Percentiles rank a stretch among this genome's conserved stretches.
phyloP scores from a whole-genome alignment of 371 early-diverging fungal genomes.

The Mucor saturninus region DNA sequence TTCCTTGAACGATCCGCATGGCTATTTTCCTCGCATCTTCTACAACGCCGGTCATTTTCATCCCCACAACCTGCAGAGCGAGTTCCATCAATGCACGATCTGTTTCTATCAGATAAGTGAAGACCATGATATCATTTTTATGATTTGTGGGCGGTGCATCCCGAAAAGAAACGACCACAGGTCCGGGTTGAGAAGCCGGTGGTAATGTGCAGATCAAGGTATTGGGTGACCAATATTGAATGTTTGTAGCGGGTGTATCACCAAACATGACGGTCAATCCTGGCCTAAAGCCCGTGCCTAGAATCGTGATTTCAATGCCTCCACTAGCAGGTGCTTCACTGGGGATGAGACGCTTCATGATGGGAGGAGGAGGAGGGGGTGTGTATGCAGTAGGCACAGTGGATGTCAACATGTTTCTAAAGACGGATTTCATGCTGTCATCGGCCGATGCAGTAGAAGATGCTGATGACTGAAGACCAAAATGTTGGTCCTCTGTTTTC shows the following conservation, averaged over 20 bases:
- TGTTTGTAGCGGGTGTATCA: slow-evolving; percentile 56
- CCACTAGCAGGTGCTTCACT: slow-evolving; percentile 83
- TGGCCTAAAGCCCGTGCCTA: slow-evolving; percentile 78
- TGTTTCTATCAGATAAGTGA: slow-evolving; percentile 71
- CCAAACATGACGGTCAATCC: slow-evolving; percentile 70
- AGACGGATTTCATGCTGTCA: slow-evolving; percentile 12
- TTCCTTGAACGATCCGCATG: slow-evolving; percentile 73
- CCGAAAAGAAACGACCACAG: slow-evolving; percentile 79
- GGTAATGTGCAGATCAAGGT: slow-evolving; percentile 87
- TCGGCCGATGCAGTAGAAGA: slow-evolving; percentile 8
- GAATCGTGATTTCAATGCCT: slow-evolving; percentile 83
- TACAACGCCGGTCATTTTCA: slow-evolving; percentile 80
- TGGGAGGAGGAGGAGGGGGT: slow-evolving; percentile 9
- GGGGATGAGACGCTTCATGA: slow-evolving; percentile 69
- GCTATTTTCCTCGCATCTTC: slow-evolving; percentile 79
- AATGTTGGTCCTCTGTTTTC: slow-evolving; percentile 4
- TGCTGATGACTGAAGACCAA: slow-evolving; percentile 1
- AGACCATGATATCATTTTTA: slow-evolving; percentile 59
- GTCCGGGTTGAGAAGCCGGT: slow-evolving; percentile 73
- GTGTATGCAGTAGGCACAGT: neutral
- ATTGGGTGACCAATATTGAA: slow-evolving; percentile 75
- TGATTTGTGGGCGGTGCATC: slow-evolving; percentile 57
- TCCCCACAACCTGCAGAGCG: slow-evolving; percentile 84
- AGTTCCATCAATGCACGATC: slow-evolving; percentile 89
- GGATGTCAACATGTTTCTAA: slow-evolving; percentile 6